phyloP scores from a whole-genome alignment of 495 filamentous ascomycete genomes.

The Glutinoglossum americanum region DNA sequence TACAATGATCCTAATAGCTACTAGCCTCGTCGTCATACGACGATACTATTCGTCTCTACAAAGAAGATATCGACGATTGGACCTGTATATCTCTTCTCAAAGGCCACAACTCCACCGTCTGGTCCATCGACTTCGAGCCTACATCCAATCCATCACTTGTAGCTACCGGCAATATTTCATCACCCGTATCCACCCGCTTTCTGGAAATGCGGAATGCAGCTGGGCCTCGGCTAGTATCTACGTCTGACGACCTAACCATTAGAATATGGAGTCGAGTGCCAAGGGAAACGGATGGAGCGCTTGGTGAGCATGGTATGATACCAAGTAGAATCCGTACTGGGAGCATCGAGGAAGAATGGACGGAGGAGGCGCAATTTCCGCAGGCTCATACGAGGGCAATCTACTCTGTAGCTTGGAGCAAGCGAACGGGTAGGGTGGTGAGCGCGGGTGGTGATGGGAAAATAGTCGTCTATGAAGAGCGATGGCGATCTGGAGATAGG shows the following conservation, averaged over 20 bases:
- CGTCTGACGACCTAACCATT: slow-evolving; percentile 58
- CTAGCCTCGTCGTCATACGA: slow-evolving; percentile 81
- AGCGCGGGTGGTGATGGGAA: slow-evolving; percentile 72
- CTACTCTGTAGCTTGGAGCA: slow-evolving; percentile 67
- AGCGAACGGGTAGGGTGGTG: slow-evolving; percentile 46
- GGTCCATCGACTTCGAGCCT: slow-evolving; percentile 65
- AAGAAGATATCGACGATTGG: slow-evolving; percentile 87
- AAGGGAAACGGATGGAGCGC: slow-evolving; percentile 24
- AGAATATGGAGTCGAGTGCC: slow-evolving; percentile 52
- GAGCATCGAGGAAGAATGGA: slow-evolving; percentile 59
- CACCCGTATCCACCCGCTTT: slow-evolving; percentile 1
- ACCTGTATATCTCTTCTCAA: slow-evolving; percentile 61
- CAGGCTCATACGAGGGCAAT: slow-evolving; percentile 54
- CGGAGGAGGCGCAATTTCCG: slow-evolving; percentile 48
- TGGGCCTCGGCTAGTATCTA: slow-evolving; percentile 48
- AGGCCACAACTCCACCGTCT: slow-evolving; percentile 66
- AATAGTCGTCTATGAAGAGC: slow-evolving; percentile 60
- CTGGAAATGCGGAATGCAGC: slow-evolving; percentile 9
- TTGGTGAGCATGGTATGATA: slow-evolving; percentile 22
- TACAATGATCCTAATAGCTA: slow-evolving; percentile 24
- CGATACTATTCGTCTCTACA: slow-evolving; percentile 70
- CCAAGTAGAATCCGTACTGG: slow-evolving; percentile 64
- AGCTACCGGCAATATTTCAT: neutral
- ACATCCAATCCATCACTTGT: slow-evolving; percentile 9
- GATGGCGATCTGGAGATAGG: slow-evolving; percentile 5